These are phyloP conservation scores for Phytophthora aleatoria DNA, from an alignment of 352 stramenopile genomes.

Conservation along the genomic window DNA sequence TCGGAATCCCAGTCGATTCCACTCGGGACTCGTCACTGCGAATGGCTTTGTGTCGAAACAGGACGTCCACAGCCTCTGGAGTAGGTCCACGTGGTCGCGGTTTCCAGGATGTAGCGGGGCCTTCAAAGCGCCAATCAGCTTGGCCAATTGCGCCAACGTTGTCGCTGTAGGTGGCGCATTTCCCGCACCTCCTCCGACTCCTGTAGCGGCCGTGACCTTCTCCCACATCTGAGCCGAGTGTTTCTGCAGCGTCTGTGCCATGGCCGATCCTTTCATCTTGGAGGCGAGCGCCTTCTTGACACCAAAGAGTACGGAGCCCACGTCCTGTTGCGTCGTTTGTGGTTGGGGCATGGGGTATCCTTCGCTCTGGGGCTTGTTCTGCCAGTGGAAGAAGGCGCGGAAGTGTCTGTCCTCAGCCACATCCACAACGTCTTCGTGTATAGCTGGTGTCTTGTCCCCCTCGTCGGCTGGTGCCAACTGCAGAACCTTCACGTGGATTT, in stretches of 20 bases:
- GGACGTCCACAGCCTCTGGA: conserved; percentile 70
- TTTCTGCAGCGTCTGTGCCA: conserved; percentile 79
- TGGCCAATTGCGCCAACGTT: conserved; percentile 68
- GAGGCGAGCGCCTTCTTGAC: conserved; percentile 83
- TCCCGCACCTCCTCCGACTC: conserved; percentile 22
- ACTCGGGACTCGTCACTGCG: conserved; percentile 43
- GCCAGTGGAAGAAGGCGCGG: conserved; percentile 64
- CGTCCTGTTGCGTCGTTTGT: conserved; percentile 44
- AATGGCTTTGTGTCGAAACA: conserved; percentile 77
- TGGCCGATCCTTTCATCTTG: conserved; percentile 76
- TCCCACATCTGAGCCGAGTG: conserved; percentile 76
- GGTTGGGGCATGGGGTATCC: conserved; percentile 26
- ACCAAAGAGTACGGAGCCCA: conserved; percentile 62
- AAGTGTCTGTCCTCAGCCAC: conserved; percentile 72
- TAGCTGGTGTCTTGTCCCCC: conserved; percentile 4
- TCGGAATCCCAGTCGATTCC: conserved; percentile 69
- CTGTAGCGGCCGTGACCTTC: conserved; percentile 52
- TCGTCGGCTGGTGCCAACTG: conserved; percentile 48
- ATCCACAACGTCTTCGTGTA: conserved; percentile 47
- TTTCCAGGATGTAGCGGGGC: conserved; percentile 57
- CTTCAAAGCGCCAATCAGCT: conserved; percentile 70
- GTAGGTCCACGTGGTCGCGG: conserved; percentile 71
- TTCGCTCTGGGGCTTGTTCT: conserved; percentile 29
- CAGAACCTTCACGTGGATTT: conserved; percentile 80
- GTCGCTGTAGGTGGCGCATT: conserved; percentile 59